phyloP scores from a whole-genome alignment of 495 filamentous ascomycete species.

The Penicillium lividum region DNA sequence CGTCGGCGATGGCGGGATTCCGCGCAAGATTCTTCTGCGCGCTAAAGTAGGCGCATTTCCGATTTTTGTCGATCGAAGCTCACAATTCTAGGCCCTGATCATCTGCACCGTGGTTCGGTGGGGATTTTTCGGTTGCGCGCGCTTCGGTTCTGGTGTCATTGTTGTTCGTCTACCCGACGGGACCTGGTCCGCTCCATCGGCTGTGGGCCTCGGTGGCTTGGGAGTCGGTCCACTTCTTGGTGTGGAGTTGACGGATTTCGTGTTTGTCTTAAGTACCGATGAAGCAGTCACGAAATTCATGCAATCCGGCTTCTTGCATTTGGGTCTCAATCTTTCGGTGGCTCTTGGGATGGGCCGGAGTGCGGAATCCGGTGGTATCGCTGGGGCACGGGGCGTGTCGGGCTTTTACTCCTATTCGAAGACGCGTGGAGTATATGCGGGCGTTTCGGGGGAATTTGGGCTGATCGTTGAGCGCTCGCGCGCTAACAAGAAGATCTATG shows the following conservation, averaged over 20 bases:
- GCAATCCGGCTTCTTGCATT: slow-evolving; percentile 76
- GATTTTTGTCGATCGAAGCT: not conserved
- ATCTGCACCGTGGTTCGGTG: slow-evolving; percentile 80
- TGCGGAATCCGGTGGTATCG: slow-evolving; percentile 84
- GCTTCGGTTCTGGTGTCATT: slow-evolving; percentile 89
- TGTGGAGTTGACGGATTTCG: slow-evolving; percentile 93
- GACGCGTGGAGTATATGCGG: slow-evolving; percentile 91
- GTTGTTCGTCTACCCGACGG: slow-evolving; percentile 87
- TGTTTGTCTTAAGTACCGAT: slow-evolving; percentile 91
- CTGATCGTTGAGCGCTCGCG: slow-evolving; percentile 84
- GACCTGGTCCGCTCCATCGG: slow-evolving; percentile 88
- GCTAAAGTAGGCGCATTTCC: slow-evolving; percentile 18
- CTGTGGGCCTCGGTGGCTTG: slow-evolving; percentile 79
- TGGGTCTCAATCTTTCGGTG: slow-evolving; percentile 90
- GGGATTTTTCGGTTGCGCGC: slow-evolving; percentile 82
- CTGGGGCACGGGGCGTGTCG: slow-evolving; percentile 74
- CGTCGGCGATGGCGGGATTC: slow-evolving; percentile 15
- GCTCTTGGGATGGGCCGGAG: slow-evolving; percentile 90
- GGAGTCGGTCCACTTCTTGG: slow-evolving; percentile 93
- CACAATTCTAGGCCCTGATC: slow-evolving; percentile 5
- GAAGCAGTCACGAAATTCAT: slow-evolving; percentile 87
- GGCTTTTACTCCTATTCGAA: slow-evolving; percentile 92
- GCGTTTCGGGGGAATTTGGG: slow-evolving; percentile 82
- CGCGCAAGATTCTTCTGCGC: slow-evolving; percentile 16
- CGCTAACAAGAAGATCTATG: slow-evolving; percentile 91